Evolutionary conservation across 495 filamentous ascomycete genomes (phyloP), one percentile per base, ranked within the genome.

Genomic region (Corynascus novoguineensis): DNA sequence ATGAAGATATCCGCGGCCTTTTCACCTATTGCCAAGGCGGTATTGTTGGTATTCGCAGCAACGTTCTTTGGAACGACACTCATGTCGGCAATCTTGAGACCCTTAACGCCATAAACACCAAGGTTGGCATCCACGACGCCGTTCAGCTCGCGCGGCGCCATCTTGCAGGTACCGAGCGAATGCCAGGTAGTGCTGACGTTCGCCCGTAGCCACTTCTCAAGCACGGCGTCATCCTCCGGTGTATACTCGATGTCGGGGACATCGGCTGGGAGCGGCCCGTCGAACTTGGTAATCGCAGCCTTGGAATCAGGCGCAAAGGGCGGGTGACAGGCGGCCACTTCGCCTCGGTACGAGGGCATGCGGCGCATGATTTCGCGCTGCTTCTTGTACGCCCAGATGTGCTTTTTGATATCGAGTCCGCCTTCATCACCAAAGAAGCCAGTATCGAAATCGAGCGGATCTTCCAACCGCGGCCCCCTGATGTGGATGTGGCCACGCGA

Each of bases 11-110:
- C 74, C 1, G 83, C 82, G 17, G 75, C 82, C 70, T 79, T 85
- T 69, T 86, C 83, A 9, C 82, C 82, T 35, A 86, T 67, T 34
- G 77, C 60, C 58, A 86, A 63, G 1, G 82, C 83, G 2, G 78
- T 82, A 58, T 82, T 84, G 52, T 78, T 76, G 4, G 82, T 85
- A 62, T 87, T 87, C 8, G 79, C 78, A 14, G 59, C 81, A 1
- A 86, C 78, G 62, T 86, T 86, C 58, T 73, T 69, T 3, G 83
- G 81, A n/a, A 69, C 69, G 32, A 85, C 74, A 35, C 71, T 72
- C 55, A 81, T 12, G 22, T 68, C 65, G 4, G 61, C 62, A 17
- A 68, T 44, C 52, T 64, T 68, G 21, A 68, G 50, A 8, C 60
- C 49, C 50, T 44, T 31, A 3, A 61, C 46, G 0, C 65, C 65